Percentiles rank a stretch among this genome's conserved stretches.
These are phyloP conservation scores for Exophiala spinifera DNA, from an alignment of 2,329 filamentous ascomycete genomes.

Conservation along the genomic window DNA sequence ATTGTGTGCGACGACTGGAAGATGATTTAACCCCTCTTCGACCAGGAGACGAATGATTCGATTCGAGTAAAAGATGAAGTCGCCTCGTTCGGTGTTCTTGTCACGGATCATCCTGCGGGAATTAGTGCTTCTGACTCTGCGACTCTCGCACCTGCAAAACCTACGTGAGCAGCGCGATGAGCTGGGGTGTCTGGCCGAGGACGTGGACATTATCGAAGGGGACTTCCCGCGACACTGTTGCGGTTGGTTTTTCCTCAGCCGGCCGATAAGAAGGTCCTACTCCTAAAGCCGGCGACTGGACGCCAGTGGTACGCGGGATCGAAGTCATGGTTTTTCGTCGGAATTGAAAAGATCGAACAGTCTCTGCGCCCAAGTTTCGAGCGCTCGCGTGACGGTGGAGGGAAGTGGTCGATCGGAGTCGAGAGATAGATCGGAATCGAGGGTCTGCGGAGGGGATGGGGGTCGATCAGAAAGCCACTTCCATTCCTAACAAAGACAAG, in stretches of 20 bases:
- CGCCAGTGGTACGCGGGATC: conserved; percentile 23
- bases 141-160: conserved; percentile 40
- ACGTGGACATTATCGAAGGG: conserved; percentile 84
- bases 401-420: background rate
- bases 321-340: conserved; percentile 26
- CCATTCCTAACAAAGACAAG: too few relatives aligned
- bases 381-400: conserved; percentile 15
- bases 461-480: background rate
- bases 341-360: background rate
- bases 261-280: conserved; percentile 78
- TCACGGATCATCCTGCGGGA: conserved; percentile 83
- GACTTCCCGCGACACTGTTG: conserved; percentile 82
- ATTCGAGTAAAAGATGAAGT: conserved; percentile 99
- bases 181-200: conserved; percentile 87
- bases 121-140: conserved; percentile 2
- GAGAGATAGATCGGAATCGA: too few relatives aligned
- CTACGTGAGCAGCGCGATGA: conserved; percentile 96
- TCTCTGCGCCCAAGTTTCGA: conserved; percentile 2
- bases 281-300: conserved; percentile 47
- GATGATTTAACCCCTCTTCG: conserved; percentile 94
- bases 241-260: conserved; percentile 74
- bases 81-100: conserved; percentile 81
- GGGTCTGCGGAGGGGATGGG: background rate
- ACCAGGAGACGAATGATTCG: conserved; percentile 94
- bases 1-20: conserved; percentile 83